These are phyloP conservation scores for Schrenkiella parvula DNA, from an alignment of 345 rosid species.

Conservation along the genomic window DNA sequence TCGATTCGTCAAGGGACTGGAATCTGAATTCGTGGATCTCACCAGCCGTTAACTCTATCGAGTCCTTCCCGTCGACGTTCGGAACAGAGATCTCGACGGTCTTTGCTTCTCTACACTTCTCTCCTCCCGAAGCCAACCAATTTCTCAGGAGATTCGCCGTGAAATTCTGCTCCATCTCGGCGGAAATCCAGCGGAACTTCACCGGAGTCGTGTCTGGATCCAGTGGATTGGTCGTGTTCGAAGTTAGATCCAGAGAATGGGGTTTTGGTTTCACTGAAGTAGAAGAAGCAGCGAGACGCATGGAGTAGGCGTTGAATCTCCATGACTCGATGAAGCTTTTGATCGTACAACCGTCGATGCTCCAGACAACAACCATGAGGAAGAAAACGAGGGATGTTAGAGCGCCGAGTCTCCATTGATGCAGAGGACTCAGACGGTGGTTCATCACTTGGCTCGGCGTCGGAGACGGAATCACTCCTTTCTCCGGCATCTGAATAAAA, in stretches of 20 bases:
- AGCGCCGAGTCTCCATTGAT: conserved; percentile 61
- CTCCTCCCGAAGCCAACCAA: conserved; percentile 67
- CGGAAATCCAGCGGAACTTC: conserved; percentile 42
- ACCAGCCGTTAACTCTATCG: conserved; percentile 54
- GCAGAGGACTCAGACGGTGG: conserved; percentile 33
- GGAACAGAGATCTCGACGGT: conserved; percentile 53
- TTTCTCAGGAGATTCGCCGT: conserved; percentile 43
- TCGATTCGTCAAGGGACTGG: conserved; percentile 54
- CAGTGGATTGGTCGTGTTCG: background rate
- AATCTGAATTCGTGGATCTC: conserved; percentile 55
- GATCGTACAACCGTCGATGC: conserved; percentile 58
- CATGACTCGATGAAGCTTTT: conserved; percentile 47
- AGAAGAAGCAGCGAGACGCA: conserved; percentile 16
- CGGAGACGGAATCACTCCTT: conserved; percentile 32
- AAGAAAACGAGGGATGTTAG: conserved; percentile 51
- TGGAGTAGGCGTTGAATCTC: conserved; percentile 42
- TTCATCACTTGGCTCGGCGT: conserved; percentile 30
- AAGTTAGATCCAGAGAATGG: background rate
- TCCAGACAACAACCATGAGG: conserved; percentile 58
- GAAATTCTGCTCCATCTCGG: conserved; percentile 46
- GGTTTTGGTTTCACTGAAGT: background rate
- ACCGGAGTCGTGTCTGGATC: background rate
- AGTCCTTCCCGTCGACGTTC: conserved; percentile 48
- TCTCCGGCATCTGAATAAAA: conserved; percentile 52
- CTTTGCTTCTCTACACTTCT: conserved; percentile 50